These are phyloP conservation scores for Panaeolus cyanescens DNA, from an alignment of 768 basidiomycete genomes.

Conservation along the genomic window DNA sequence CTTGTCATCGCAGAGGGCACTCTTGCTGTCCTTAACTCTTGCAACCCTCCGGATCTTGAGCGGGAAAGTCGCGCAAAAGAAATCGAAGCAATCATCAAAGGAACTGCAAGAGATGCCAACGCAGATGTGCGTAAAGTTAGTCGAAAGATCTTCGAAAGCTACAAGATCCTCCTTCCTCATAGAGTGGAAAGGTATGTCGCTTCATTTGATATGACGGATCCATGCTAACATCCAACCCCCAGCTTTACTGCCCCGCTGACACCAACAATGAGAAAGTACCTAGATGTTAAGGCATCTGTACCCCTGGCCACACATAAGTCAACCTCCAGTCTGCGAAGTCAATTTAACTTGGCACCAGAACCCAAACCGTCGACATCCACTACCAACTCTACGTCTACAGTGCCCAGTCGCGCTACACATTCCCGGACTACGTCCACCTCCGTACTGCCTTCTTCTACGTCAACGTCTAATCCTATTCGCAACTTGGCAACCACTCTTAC, in stretches of 20 bases:
- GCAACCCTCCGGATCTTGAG: conserved; percentile 80
- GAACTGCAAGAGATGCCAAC: conserved; percentile 70
- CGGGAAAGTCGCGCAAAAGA: conserved; percentile 64
- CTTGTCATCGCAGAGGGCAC: conserved; percentile 67
- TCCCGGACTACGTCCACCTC: conserved; percentile 28
- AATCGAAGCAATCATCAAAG: conserved; percentile 70
- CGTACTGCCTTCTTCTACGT: conserved; percentile 16
- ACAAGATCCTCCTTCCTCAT: conserved; percentile 67
- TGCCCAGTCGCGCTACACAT: conserved; percentile 12
- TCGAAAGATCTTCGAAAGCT: conserved; percentile 74
- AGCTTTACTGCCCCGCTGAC: conserved; percentile 78
- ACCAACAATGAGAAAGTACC: conserved; percentile 76
- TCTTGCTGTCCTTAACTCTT: conserved; percentile 67
- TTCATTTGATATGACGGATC: neutral
- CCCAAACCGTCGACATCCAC: conserved; percentile 25
- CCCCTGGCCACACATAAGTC: conserved; percentile 16
- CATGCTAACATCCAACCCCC: neutral
- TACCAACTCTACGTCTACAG: conserved; percentile 20
- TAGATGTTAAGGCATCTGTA: conserved; percentile 48
- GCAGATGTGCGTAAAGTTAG: conserved; percentile 73
- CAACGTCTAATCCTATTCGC: conserved; percentile 13
- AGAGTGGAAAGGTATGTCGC: conserved; percentile 61
- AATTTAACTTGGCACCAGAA: conserved; percentile 12
- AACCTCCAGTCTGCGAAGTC: conserved; percentile 15
- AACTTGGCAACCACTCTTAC: conserved; percentile 18